Conservation (phyloP, 2,329 filamentous ascomycete genomes). For the Fusarium sarcochroum region DNA sequence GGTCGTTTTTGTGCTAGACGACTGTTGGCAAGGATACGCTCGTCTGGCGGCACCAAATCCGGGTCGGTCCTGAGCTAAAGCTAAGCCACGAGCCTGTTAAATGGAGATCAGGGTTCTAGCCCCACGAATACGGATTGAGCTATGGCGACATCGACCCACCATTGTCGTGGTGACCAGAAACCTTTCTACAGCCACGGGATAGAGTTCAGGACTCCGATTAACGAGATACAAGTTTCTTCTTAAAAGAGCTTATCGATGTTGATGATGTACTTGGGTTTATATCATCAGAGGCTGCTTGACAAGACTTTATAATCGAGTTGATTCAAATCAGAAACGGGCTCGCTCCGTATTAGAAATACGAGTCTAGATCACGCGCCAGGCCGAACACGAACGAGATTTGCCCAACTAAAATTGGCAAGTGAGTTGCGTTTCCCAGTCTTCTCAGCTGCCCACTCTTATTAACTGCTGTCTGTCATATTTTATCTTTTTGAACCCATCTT, state of each 20-base stretch:
- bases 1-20: background rate
- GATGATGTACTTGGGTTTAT: too few relatives aligned
- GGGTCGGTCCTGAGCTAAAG: background rate
- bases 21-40: conserved; percentile 10
- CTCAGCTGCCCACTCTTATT: background rate
- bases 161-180: conserved; percentile 9
- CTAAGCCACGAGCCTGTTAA: conserved; percentile 6
- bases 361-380: too few relatives aligned
- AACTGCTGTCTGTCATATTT: background rate
- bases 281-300: too few relatives aligned
- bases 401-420: too few relatives aligned
- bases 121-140: conserved; percentile 5
- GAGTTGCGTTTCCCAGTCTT: background rate
- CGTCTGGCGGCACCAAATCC: conserved; percentile 5
- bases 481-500: background rate
- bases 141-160: background rate
- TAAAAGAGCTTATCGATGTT: background rate
- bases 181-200: background rate
- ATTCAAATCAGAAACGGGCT: too few relatives aligned
- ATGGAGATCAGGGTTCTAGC: background rate
- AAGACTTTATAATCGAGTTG: too few relatives aligned
- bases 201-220: background rate
- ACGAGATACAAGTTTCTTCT: background rate
- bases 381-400: too few relatives aligned
- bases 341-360: too few relatives aligned